A percentile compares a stretch with the other conserved stretches of the same genome.
phyloP scores from a whole-genome alignment of 176 grass and related monocot species.

The Thalia dealbata region DNA sequence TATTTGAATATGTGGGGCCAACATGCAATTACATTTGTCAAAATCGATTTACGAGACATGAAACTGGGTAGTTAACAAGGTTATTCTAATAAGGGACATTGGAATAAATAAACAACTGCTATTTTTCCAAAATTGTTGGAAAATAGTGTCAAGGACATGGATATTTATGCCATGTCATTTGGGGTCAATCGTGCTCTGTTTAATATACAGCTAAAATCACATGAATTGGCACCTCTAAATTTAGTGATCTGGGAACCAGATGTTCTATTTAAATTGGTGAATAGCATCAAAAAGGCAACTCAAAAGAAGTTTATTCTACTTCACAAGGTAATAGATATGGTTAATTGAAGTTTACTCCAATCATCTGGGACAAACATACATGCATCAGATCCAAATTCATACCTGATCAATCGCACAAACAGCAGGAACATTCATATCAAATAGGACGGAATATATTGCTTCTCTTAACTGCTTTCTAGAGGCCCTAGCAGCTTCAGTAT shows the following conservation, averaged over 20 bases:
- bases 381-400: neutral
- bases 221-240: neutral
- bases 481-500: constrained; percentile 87
- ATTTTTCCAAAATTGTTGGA: too few species aligned
- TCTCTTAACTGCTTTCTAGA: constrained; percentile 82
- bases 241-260: neutral
- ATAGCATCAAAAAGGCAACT: neutral
- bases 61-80: too few species aligned
- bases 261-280: neutral
- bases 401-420: constrained; percentile 79
- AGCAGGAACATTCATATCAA: constrained; percentile 92
- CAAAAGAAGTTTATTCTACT: neutral
- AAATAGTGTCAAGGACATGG: too few species aligned
- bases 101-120: too few species aligned
- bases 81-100: too few species aligned
- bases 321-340: neutral
- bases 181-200: too few species aligned
- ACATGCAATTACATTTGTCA: too few species aligned
- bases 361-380: neutral
- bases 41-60: too few species aligned
- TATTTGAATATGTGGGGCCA: too few species aligned
- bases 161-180: too few species aligned
- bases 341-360: neutral
- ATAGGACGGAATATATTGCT: constrained; percentile 61
- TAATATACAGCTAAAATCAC: too few species aligned